Base-by-base conservation (phyloP, 768 basidiomycete genomes). In the Boletus reticulatus region DNA sequence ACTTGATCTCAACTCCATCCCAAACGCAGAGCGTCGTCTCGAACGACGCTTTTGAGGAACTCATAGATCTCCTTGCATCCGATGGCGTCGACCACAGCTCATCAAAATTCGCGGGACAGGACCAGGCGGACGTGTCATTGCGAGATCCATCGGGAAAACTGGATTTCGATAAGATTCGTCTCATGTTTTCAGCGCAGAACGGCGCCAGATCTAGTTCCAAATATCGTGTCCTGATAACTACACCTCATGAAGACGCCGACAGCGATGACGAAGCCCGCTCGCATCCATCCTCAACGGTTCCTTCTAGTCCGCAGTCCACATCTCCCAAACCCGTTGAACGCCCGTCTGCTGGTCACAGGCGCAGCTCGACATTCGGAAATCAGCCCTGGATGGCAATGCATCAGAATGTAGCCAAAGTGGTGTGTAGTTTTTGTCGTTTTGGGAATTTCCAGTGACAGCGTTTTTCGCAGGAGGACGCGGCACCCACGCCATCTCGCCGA, bases 121-220 rank as follows among this genome's bases (percentile, higher is more conserved):
- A n/a, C 50, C 59, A 56, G 19, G 31, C 53, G 4, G 52, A 56
- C 44, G 1, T 39, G 41, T 37, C 56, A 6, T 45, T 72, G 46
- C 55, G 71, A 50, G 71, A 70, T 41, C 16, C 55, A 4, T 66
- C 68, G 1, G 69, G 71, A 27, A 72, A 57, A 61, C 59, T 71
- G 13, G 71, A 72, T 24, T 72, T 60, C 54, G 62, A 64, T 36
- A 70, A 68, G 58, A 67, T 70, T 49, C 71, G 68, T 11, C 41
- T 31, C 6, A 66, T 72, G 64, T 72, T 67, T 32, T 43, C 59
- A 22, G 45, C 45, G 0, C 66, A 70, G 27, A 55, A 62, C 39
- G 41, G 19, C 8, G 14, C n/a, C 11, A n/a, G n/a, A n/a, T 27
- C 17, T 6, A 49, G 41, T 9, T 38, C 11, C 31, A 31, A 52